Percentiles rank a stretch among this genome's conserved stretches.
These are phyloP conservation scores for Tolypocladium tropicale DNA, from an alignment of 2,329 filamentous ascomycete species.

Conservation along the genomic window DNA sequence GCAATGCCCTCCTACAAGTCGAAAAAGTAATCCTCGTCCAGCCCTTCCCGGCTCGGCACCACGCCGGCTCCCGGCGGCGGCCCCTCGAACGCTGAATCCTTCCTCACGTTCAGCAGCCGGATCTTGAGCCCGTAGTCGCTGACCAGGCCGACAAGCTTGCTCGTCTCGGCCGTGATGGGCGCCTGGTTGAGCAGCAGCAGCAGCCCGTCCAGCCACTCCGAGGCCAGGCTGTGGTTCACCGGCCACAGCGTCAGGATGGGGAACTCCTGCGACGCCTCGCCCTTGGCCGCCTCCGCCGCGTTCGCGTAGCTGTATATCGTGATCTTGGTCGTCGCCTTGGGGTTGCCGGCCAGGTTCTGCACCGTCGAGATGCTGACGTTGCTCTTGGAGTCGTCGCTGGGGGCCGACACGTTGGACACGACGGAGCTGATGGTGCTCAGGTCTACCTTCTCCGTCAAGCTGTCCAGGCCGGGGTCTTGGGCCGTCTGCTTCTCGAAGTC, in stretches of 20 bases:
- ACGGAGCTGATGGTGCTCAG: conserved; percentile 83
- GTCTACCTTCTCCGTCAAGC: conserved; percentile 73
- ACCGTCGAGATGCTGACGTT: conserved; percentile 31
- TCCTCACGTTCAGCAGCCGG: conserved; percentile 77
- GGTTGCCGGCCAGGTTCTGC: conserved; percentile 21
- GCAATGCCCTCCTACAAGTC: conserved; percentile 41
- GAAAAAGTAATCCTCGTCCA: conserved; percentile 93
- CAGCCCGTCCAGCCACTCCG: conserved; percentile 93
- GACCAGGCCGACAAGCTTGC: conserved; percentile 76
- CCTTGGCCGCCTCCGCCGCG: conserved; percentile 24
- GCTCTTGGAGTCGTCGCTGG: conserved; percentile 39
- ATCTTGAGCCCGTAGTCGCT: conserved; percentile 90
- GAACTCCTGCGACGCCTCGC: conserved; percentile 45
- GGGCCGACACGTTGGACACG: conserved; percentile 78
- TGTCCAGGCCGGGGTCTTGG: conserved; percentile 61
- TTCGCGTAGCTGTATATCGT: conserved; percentile 70
- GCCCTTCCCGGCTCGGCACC: conserved; percentile 70
- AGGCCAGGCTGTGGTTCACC: conserved; percentile 69
- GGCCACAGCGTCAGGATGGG: conserved; percentile 78
- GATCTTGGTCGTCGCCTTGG: conserved; percentile 66
- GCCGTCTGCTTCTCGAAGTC: conserved; percentile 62
- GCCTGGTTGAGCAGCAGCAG: conserved; percentile 92
- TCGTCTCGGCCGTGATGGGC: conserved; percentile 94
- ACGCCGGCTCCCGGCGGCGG: conserved; percentile 59
- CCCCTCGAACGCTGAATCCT: conserved; percentile 64